Conservation (phyloP, 1,284 basidiomycete species). For the Apiotrichum porosum region DNA sequence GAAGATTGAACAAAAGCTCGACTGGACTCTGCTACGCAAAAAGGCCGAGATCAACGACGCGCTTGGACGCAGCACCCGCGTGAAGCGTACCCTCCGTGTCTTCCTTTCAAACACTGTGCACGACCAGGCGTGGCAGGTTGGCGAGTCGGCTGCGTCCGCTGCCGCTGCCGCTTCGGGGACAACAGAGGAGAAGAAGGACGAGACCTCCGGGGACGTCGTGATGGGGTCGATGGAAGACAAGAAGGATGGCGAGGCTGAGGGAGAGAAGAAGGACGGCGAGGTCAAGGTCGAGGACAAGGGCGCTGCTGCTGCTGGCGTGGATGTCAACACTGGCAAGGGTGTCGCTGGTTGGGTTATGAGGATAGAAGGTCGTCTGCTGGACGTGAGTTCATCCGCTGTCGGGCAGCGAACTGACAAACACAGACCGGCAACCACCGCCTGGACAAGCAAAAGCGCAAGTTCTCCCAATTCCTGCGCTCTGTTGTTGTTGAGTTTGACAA, state of each 20-base stretch:
- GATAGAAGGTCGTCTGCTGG: constrained; percentile 79
- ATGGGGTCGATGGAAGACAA: not conserved
- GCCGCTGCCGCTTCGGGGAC: no score
- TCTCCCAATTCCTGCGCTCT: constrained; percentile 78
- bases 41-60: constrained; percentile 84
- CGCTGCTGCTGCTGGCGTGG: constrained; percentile 23
- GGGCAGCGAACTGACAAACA: not conserved
- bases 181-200: constrained; percentile 2
- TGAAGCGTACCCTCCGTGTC: constrained; percentile 76
- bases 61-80: constrained; percentile 47
- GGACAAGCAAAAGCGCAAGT: constrained; percentile 70
- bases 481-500: constrained; percentile 78
- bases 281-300: not conserved
- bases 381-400: constrained; percentile 38
- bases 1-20: constrained; percentile 83
- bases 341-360: constrained; percentile 86
- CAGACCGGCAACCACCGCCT: constrained; percentile 57
- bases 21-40: constrained; percentile 92
- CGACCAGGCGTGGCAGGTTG: constrained; percentile 72
- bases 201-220: not conserved
- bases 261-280: not conserved
- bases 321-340: constrained; percentile 63
- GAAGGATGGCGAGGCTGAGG: not conserved
- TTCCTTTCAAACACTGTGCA: constrained; percentile 86
- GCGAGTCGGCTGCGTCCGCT: not conserved